Evolutionary conservation across 768 basidiomycete genomes (phyloP).

Genomic region (Lactarius tabidus): DNA sequence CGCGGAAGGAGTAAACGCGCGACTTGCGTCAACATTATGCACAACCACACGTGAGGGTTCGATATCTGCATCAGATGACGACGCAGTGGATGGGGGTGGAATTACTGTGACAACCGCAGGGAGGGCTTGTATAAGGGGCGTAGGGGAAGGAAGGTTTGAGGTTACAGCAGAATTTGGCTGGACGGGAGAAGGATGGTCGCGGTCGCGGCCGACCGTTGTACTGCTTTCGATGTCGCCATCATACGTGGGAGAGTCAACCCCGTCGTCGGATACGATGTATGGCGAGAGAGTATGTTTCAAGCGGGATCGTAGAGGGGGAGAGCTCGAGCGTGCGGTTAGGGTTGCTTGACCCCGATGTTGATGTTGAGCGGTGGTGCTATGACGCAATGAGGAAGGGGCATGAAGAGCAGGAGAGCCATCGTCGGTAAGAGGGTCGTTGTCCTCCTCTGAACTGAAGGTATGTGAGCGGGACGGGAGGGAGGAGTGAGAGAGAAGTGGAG

Average conservation of each 20-base stretch:
- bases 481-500: slow-evolving; percentile 15
- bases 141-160: slow-evolving; percentile 25
- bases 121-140: slow-evolving; percentile 15
- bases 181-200: slow-evolving; percentile 31
- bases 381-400: slow-evolving; percentile 35
- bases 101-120: slow-evolving; percentile 15
- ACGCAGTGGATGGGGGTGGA: slow-evolving; percentile 13
- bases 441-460: slow-evolving; percentile 67
- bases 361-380: slow-evolving; percentile 28
- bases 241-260: slow-evolving; percentile 83
- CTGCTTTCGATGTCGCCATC: slow-evolving; percentile 86
- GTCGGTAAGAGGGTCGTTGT: slow-evolving; percentile 84
- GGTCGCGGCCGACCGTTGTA: slow-evolving; percentile 53
- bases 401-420: slow-evolving; percentile 56
- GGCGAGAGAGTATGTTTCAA: slow-evolving; percentile 40
- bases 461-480: slow-evolving; percentile 28
- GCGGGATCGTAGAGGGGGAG: slow-evolving; percentile 27
- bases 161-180: slow-evolving; percentile 28
- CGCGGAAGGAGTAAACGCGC: slow-evolving; percentile 56
- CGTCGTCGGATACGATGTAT: slow-evolving; percentile 54
- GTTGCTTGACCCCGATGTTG: slow-evolving; percentile 26
- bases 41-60: slow-evolving; percentile 19
- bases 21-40: slow-evolving; percentile 21
- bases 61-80: slow-evolving; percentile 25
- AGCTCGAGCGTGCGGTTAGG: slow-evolving; percentile 13